These are phyloP conservation scores for Boletus fagicola DNA, from an alignment of 768 basidiomycete species.

Conservation along the genomic window DNA sequence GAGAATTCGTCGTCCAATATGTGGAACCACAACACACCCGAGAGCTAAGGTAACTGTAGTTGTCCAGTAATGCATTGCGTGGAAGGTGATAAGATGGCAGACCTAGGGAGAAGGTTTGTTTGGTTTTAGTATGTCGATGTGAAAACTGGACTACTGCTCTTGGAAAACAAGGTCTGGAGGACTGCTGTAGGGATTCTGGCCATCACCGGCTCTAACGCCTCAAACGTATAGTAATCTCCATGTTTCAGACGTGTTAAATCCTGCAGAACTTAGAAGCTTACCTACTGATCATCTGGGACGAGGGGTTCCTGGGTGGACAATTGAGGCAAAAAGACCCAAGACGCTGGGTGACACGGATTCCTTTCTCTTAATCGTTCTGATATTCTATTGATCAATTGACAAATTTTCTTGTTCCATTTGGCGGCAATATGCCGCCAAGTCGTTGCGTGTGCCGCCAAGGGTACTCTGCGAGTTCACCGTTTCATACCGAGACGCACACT, in stretches of 20 bases:
- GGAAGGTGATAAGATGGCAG: background rate
- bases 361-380: background rate
- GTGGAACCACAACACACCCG: background rate
- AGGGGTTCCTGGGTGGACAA: background rate
- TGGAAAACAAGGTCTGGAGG: too few relatives aligned
- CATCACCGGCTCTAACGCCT: background rate
- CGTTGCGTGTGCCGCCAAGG: background rate
- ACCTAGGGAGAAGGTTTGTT: background rate
- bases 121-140: background rate
- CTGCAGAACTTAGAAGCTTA: background rate
- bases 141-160: background rate
- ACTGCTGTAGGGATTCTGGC: background rate
- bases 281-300: background rate
- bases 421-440: background rate
- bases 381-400: background rate
- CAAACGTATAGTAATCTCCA: background rate
- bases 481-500: background rate
- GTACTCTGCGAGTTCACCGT: background rate
- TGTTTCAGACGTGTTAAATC: background rate
- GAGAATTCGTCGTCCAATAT: background rate
- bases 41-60: background rate
- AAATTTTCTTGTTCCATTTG: background rate
- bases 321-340: background rate
- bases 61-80: slow-evolving; percentile 4
- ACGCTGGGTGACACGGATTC: background rate